Evolutionary conservation across 2,329 filamentous ascomycete genomes (phyloP).

Genomic region (Lachnellula hyalina): DNA sequence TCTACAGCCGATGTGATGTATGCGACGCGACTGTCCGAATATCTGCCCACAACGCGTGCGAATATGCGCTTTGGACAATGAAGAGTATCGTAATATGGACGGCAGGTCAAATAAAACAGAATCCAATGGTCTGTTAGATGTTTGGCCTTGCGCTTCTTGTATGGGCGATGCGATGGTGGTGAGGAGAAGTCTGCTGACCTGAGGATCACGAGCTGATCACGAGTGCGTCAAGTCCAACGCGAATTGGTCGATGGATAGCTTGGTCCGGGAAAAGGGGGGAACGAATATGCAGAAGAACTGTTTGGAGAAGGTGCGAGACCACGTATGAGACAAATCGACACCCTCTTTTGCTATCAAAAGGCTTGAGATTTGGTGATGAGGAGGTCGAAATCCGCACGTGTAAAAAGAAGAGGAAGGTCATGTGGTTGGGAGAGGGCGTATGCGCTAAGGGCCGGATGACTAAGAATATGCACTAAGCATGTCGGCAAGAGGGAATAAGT

Average conservation of each 20-base stretch:
- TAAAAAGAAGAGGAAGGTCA: background rate
- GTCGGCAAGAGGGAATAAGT: background rate
- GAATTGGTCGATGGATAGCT: constrained; percentile 10
- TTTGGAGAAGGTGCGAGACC: constrained; percentile 1
- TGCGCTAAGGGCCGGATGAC: background rate
- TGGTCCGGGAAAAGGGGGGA: background rate
- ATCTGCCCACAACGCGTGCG: constrained; percentile 12
- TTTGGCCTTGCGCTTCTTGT: constrained; percentile 6
- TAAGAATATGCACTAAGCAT: background rate
- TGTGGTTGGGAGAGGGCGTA: background rate
- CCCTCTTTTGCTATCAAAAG: constrained; percentile 7
- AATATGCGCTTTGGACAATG: background rate
- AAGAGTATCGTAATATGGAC: constrained; percentile 3
- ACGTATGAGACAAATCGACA: constrained; percentile 14
- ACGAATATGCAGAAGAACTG: constrained; percentile 2
- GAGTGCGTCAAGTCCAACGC: constrained; percentile 8
- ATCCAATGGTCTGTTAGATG: constrained; percentile 6
- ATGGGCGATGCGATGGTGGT: constrained; percentile 11
- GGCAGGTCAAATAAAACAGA: constrained; percentile 4
- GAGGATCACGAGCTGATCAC: constrained; percentile 19
- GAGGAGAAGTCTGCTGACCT: constrained; percentile 22
- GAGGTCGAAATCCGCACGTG: constrained; percentile 6
- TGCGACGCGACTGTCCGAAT: constrained; percentile 17
- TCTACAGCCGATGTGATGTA: constrained; percentile 3
- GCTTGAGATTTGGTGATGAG: constrained; percentile 6